Percentiles rank a stretch among this genome's conserved stretches.
phyloP scores from a whole-genome alignment of 148 eudicot genomes.

The Silene conica region DNA sequence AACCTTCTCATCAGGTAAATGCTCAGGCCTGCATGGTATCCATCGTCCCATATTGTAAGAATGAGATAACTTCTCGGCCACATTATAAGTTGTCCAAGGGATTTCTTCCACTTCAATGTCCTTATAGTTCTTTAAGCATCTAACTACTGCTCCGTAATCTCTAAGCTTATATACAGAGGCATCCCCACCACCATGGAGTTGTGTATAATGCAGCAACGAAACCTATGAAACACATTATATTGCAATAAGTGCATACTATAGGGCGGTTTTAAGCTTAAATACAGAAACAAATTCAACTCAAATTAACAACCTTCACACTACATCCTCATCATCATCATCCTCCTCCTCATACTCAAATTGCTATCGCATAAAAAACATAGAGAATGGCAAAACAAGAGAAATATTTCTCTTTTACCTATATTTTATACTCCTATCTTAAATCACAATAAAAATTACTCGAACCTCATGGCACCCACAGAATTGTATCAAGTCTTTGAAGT shows the following conservation, averaged over 20 bases:
- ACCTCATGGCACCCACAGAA: too few relatives aligned
- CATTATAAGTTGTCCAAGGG: constrained; percentile 90
- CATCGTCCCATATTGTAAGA: constrained; percentile 54
- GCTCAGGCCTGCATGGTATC: constrained; percentile 94
- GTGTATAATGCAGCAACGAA: constrained; percentile 64
- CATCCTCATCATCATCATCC: background rate
- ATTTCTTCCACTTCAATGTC: constrained; percentile 72
- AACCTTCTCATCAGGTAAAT: constrained; percentile 75
- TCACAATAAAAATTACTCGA: background rate
- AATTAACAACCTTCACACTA: background rate
- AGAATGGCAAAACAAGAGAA: too few relatives aligned
- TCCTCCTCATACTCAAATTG: background rate
- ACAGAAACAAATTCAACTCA: background rate
- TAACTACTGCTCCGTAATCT: constrained; percentile 68
- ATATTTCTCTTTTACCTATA: too few relatives aligned
- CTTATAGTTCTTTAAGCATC: constrained; percentile 62
- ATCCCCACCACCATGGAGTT: constrained; percentile 66
- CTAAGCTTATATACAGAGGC: constrained; percentile 71
- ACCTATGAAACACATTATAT: constrained; percentile 42
- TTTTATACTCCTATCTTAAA: too few relatives aligned
- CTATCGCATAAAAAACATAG: too few relatives aligned
- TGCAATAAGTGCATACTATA: background rate
- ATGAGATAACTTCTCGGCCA: constrained; percentile 56
- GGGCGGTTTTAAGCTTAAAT: background rate
- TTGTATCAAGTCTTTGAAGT: too few relatives aligned